Evolutionary conservation across 148 eudicot species (phyloP), one percentile per base, ranked within the genome.

Genomic region (Spergularia bocconei): DNA sequence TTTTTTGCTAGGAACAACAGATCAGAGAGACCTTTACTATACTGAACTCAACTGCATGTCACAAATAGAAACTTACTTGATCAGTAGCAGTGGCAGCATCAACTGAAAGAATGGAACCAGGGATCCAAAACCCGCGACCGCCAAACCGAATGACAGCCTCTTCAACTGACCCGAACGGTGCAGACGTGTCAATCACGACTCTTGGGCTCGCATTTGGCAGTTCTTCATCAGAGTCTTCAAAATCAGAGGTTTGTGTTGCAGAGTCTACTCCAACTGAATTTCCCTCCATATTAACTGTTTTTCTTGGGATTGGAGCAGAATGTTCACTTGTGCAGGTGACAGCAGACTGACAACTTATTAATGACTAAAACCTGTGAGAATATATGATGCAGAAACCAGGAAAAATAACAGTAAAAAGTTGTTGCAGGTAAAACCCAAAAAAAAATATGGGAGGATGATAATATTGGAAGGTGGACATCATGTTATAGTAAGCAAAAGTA

Each of bases 131-230:
- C 19, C 93, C 95, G 6, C 87, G 86, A 53, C 98, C 95, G 11
- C 93, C 97, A 56, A 91, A 93, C 74, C 79, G 86, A 67, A 84
- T 83, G 36, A 93, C 98, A 6, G 98, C 98, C 80, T 93, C 98
- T 74, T 91, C 87, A 10, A 93, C 98, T 5, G 98, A 91, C 78
- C 74, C 88, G 73, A 93, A 91, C 2, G 98, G 97, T 14, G 80
- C 85, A 1, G 98, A 88, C 0, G 97, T 91, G 80, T 93, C 98
- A 29, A 91, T 90, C 59, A 91, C 91, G 1, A 71, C 90, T 36
- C 96, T 77, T 0, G 92, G 88, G 55, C 86, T 86, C 2, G 81
- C 57, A 19, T 75, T 73, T 1, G 67, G 72, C 12, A 52, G 14
- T 0, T 29, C 23, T 1, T 72, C 57, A 65, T 77, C 84, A 0